phyloP scores from a whole-genome alignment of 441 rosid species.

The Hura crepitans region DNA sequence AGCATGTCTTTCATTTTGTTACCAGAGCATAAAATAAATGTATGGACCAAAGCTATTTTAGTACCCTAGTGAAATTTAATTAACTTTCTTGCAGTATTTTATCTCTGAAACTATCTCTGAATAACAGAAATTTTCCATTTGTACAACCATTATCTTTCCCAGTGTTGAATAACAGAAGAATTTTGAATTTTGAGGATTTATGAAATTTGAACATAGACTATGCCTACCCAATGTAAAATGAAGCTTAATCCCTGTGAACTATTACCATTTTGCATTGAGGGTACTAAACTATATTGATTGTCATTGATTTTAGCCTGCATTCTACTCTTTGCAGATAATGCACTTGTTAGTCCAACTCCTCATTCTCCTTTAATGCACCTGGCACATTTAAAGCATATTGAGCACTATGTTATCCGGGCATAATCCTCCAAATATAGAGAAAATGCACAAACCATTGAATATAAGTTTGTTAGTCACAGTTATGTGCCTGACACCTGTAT shows the following conservation, averaged over 20 bases:
- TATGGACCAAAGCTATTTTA: slow-evolving; percentile 2
- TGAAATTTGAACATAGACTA: too few species aligned
- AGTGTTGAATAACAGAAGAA: background rate
- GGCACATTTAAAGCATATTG: background rate
- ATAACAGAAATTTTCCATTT: too few species aligned
- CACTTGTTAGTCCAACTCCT: background rate
- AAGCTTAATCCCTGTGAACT: background rate
- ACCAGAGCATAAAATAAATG: background rate
- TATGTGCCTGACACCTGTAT: background rate
- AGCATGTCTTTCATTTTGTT: background rate
- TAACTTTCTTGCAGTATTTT: background rate
- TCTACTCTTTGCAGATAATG: background rate
- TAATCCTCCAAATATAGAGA: background rate
- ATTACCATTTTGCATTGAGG: background rate
- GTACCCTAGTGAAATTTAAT: background rate
- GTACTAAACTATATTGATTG: background rate
- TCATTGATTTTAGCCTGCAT: background rate
- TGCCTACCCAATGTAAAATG: background rate
- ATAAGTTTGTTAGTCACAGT: background rate
- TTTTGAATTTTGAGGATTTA: background rate
- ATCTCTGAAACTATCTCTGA: background rate
- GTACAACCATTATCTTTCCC: too few species aligned
- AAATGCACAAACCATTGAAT: background rate
- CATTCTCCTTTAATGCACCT: background rate
- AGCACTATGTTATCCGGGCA: background rate